A percentile compares a stretch with the other conserved stretches of the same genome.
These are phyloP conservation scores for Hippophae tibetana DNA, from an alignment of 306 rosid species.

Conservation along the genomic window DNA sequence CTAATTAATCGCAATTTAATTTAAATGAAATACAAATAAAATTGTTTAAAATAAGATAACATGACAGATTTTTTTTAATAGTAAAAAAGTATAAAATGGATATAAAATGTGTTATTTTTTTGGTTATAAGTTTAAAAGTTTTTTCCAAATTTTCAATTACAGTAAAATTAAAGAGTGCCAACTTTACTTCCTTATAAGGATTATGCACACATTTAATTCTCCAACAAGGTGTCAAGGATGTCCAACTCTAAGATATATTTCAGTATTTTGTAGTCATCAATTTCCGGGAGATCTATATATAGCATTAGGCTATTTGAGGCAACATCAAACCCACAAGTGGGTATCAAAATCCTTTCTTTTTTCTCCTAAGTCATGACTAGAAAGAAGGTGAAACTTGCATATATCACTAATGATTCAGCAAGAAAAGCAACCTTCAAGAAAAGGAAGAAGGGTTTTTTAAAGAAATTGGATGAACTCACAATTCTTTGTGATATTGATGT, in stretches of 20 bases:
- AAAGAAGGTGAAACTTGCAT: slow-evolving; percentile 42
- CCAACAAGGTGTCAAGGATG: not conserved
- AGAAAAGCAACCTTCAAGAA: slow-evolving; percentile 52
- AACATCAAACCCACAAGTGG: not conserved
- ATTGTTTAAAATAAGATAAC: too few species aligned
- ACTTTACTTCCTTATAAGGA: not conserved
- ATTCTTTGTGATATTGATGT: slow-evolving; percentile 48
- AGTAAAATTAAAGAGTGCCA: too few species aligned
- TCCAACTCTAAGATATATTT: not conserved
- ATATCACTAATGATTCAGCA: slow-evolving; percentile 24
- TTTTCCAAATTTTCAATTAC: too few species aligned
- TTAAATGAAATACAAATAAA: too few species aligned
- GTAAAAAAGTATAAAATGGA: too few species aligned
- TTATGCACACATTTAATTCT: not conserved
- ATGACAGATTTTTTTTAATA: too few species aligned
- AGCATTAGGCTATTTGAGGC: not conserved
- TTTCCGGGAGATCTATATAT: not conserved
- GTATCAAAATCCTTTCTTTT: not conserved
- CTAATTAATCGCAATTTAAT: too few species aligned
- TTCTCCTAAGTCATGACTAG: slow-evolving; percentile 31
- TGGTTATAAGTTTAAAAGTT: too few species aligned
- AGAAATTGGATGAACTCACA: slow-evolving; percentile 44
- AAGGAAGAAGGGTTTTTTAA: slow-evolving; percentile 52
- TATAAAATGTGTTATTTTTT: too few species aligned
- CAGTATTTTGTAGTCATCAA: not conserved